These are phyloP conservation scores for Fistulina hepatica DNA, from an alignment of 1,284 basidiomycete genomes.

Conservation along the genomic window DNA sequence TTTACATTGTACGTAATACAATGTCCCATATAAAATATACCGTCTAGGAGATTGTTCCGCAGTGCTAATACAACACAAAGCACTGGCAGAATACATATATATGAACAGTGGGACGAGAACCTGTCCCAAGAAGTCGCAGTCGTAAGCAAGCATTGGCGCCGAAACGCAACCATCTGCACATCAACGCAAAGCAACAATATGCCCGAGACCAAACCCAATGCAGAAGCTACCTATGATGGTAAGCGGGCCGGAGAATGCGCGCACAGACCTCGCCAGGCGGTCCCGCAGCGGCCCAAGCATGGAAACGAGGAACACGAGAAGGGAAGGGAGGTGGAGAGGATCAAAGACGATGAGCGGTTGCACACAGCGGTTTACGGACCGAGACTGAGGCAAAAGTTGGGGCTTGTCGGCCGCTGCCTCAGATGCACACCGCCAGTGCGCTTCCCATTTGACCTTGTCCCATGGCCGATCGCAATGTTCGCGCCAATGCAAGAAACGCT, in stretches of 20 bases:
- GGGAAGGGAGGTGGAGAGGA: not conserved
- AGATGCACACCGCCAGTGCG: constrained; percentile 44
- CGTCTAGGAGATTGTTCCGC: too few species aligned
- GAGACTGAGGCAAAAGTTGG: not conserved
- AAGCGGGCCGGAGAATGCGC: not conserved
- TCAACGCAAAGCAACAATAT: too few species aligned
- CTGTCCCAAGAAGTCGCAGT: too few species aligned
- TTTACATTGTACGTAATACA: too few species aligned
- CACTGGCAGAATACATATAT: too few species aligned
- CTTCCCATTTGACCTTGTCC: constrained; percentile 52
- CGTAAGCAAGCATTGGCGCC: too few species aligned
- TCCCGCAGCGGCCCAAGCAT: not conserved
- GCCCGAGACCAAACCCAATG: not conserved
- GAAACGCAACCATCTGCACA: too few species aligned
- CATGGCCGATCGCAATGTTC: constrained; percentile 31
- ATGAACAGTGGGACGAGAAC: too few species aligned
- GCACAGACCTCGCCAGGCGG: not conserved
- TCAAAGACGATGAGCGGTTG: not conserved
- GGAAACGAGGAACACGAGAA: not conserved
- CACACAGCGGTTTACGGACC: not conserved
- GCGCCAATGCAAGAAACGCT: constrained; percentile 61
- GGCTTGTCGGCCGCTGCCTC: constrained; percentile 18
- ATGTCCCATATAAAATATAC: too few species aligned
- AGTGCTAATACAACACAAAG: too few species aligned
- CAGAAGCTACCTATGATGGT: not conserved